Evolutionary conservation across 2,329 filamentous ascomycete genomes (phyloP).

Genomic region (Tolypocladium cylindrosporum): DNA sequence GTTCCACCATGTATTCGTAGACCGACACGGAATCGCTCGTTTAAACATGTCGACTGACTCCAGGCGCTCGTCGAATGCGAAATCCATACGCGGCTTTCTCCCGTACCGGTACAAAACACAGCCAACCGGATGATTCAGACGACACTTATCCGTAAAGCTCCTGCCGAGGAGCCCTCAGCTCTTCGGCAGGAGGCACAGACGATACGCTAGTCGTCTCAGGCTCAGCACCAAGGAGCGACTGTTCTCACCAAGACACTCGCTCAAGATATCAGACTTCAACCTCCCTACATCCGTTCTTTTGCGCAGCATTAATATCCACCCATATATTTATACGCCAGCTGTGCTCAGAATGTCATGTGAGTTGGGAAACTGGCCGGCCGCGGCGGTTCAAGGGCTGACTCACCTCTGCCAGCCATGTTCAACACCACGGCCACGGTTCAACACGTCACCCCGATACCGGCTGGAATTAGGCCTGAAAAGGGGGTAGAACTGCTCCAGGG

Average conservation of each 20-base stretch:
- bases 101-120: background rate
- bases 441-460: constrained; percentile 33
- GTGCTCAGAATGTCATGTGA: constrained; percentile 9
- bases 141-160: background rate
- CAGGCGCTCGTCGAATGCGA: background rate
- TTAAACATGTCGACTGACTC: too few species aligned
- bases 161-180: background rate
- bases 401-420: constrained; percentile 25
- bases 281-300: background rate
- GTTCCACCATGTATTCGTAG: too few species aligned
- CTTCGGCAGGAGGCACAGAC: background rate
- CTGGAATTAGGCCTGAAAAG: constrained; percentile 20
- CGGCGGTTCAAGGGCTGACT: background rate
- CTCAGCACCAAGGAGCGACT: background rate
- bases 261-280: background rate
- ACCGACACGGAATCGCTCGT: background rate
- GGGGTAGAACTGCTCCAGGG: constrained; percentile 39
- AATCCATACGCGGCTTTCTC: too few species aligned
- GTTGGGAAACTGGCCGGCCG: background rate
- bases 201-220: background rate
- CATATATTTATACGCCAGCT: background rate
- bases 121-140: background rate
- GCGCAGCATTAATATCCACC: background rate
- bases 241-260: background rate
- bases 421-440: constrained; percentile 29